A percentile compares a stretch with the other conserved stretches of the same genome.
Evolutionary conservation across 495 filamentous ascomycete genomes (phyloP).

Genomic region (Penicillium angulare): DNA sequence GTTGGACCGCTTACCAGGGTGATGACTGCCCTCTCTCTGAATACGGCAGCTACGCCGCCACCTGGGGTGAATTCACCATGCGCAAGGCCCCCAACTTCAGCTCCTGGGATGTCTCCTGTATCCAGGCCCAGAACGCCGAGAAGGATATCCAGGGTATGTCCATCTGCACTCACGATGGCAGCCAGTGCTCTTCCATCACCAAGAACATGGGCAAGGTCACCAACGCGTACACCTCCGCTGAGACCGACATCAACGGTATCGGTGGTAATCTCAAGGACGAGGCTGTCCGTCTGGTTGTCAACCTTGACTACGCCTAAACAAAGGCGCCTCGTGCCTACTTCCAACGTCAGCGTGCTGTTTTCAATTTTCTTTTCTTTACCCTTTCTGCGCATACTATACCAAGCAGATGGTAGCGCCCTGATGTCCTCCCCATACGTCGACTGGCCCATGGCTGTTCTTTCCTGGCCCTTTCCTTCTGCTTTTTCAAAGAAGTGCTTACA

Average conservation of each 20-base stretch:
- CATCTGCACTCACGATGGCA: slow-evolving; percentile 35
- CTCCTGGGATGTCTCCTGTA: slow-evolving; percentile 56
- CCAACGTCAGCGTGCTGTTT: slow-evolving; percentile 6
- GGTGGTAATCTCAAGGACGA: slow-evolving; percentile 18
- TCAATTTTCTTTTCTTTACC: neutral
- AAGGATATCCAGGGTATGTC: slow-evolving; percentile 39
- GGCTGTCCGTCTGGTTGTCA: slow-evolving; percentile 33
- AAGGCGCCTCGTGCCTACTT: neutral
- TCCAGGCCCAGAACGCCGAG: slow-evolving; percentile 37
- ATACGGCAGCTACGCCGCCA: slow-evolving; percentile 39
- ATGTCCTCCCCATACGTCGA: neutral
- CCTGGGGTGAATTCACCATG: slow-evolving; percentile 58
- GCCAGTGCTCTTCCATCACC: slow-evolving; percentile 36
- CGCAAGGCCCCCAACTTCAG: slow-evolving; percentile 41
- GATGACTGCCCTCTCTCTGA: slow-evolving; percentile 23
- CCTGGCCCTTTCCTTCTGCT: slow-evolving; percentile 5
- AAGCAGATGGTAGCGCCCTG: slow-evolving; percentile 4
- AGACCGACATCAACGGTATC: slow-evolving; percentile 25
- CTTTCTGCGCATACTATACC: slow-evolving; percentile 22
- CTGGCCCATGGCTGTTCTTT: slow-evolving; percentile 4
- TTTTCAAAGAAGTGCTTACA: slow-evolving; percentile 15
- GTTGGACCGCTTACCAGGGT: slow-evolving; percentile 37
- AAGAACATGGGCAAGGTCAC: slow-evolving; percentile 14
- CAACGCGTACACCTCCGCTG: slow-evolving; percentile 37
- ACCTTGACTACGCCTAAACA: slow-evolving; percentile 34